phyloP scores from a whole-genome alignment of 2,329 filamentous ascomycete genomes.

The Acrocalymma vagum region DNA sequence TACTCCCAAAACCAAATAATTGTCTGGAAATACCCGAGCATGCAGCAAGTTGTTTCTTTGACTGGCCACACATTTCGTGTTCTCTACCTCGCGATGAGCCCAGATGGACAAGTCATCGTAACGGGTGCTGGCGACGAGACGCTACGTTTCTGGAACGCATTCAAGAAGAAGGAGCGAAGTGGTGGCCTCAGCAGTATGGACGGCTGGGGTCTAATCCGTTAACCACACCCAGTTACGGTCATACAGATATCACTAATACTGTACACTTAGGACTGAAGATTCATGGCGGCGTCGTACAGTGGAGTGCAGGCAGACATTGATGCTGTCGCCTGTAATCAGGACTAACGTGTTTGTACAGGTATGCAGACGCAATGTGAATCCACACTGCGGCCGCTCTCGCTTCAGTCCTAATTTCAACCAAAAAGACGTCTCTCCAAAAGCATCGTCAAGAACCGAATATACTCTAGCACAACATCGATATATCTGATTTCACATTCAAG shows the following conservation, averaged over 20 bases:
- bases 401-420: no score
- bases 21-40: slow-evolving; percentile 98
- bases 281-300: no score
- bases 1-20: slow-evolving; percentile 99
- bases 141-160: slow-evolving; percentile 94
- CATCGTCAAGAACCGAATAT: no score
- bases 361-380: no score
- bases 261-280: slow-evolving; percentile 1
- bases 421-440: no score
- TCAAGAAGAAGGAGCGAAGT: slow-evolving; percentile 80
- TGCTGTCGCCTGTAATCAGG: no score
- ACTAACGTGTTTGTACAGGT: no score
- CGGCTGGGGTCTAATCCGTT: slow-evolving; percentile 85
- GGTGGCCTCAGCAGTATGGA: slow-evolving; percentile 66
- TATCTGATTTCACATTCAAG: no score
- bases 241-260: not conserved
- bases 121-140: slow-evolving; percentile 98
- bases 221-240: slow-evolving; percentile 1
- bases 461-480: no score
- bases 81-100: slow-evolving; percentile 95
- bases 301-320: no score
- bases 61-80: slow-evolving; percentile 98
- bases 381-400: no score
- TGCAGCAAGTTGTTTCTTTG: slow-evolving; percentile 94
- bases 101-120: slow-evolving; percentile 91